Percentiles rank a stretch among this genome's conserved stretches.
phyloP scores from a whole-genome alignment of 371 early-diverging fungal genomes.

The Mucor irregularis region DNA sequence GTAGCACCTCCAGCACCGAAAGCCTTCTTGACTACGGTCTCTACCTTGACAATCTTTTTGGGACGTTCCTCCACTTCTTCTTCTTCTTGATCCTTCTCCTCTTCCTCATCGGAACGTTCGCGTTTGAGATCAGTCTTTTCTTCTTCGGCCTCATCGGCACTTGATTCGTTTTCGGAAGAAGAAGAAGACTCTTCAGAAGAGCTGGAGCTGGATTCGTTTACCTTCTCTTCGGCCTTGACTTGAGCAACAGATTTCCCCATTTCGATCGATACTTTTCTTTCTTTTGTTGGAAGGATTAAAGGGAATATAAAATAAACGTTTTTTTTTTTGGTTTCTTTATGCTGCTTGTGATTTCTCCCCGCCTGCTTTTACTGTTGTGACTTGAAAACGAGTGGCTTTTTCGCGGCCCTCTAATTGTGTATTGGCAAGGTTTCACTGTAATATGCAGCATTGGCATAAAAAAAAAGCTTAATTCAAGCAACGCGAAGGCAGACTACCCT shows the following conservation, averaged over 20 bases:
- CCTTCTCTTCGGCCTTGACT: constrained; percentile 92
- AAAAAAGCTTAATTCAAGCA: no score
- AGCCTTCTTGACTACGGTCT: constrained; percentile 27
- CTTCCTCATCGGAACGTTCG: constrained; percentile 19
- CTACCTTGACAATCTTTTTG: constrained; percentile 56
- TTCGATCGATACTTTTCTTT: constrained; percentile 1
- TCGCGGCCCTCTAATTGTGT: no score
- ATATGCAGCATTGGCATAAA: no score
- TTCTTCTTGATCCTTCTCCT: constrained; percentile 16
- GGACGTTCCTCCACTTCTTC: constrained; percentile 32
- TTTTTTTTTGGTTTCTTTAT: constrained; percentile 7
- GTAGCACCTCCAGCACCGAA: constrained; percentile 49
- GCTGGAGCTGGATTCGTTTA: neutral
- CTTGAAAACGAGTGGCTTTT: neutral
- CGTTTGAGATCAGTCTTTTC: constrained; percentile 23
- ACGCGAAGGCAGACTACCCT: no score
- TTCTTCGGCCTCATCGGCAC: constrained; percentile 33
- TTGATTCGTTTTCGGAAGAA: constrained; percentile 14
- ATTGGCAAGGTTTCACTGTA: no score
- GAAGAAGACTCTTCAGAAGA: constrained; percentile 7
- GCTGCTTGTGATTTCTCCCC: neutral
- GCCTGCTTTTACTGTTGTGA: constrained; percentile 18
- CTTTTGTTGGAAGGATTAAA: constrained; percentile 1
- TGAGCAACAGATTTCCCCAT: constrained; percentile 92
- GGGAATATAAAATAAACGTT: no score